Conservation (phyloP, 148 eudicot genomes). For the Rhododendron ferrugineum region DNA sequence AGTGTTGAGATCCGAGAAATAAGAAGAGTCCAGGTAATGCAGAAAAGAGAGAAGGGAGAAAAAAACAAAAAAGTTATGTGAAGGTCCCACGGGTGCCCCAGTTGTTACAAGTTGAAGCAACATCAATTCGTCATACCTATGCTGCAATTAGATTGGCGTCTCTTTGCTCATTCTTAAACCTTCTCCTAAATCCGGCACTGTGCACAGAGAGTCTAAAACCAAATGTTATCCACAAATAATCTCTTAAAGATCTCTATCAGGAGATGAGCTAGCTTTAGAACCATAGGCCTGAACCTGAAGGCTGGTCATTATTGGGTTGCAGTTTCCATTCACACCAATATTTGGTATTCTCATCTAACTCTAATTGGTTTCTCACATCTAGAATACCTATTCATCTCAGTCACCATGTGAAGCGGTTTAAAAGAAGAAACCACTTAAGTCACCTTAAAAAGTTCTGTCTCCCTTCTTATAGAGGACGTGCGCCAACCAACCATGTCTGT, state of each 20-base stretch:
- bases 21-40: neutral
- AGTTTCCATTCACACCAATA: neutral
- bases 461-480: conserved; percentile 92
- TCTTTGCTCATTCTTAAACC: neutral
- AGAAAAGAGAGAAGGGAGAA: neutral
- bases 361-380: neutral
- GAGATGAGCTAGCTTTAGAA: neutral
- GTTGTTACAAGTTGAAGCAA: neutral
- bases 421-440: neutral
- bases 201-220: neutral
- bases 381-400: neutral
- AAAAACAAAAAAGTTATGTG: neutral
- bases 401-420: neutral
- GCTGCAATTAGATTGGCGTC: neutral
- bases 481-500: conserved; percentile 99
- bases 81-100: neutral
- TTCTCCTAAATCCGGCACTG: neutral
- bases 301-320: neutral
- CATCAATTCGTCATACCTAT: neutral
- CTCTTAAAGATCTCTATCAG: neutral
- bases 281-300: neutral
- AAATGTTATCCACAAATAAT: neutral
- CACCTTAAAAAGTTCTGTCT: conserved; percentile 83
- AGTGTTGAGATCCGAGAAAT: neutral
- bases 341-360: neutral